Conservation (phyloP, 768 basidiomycete genomes). For the Lentinus tigrinus region DNA sequence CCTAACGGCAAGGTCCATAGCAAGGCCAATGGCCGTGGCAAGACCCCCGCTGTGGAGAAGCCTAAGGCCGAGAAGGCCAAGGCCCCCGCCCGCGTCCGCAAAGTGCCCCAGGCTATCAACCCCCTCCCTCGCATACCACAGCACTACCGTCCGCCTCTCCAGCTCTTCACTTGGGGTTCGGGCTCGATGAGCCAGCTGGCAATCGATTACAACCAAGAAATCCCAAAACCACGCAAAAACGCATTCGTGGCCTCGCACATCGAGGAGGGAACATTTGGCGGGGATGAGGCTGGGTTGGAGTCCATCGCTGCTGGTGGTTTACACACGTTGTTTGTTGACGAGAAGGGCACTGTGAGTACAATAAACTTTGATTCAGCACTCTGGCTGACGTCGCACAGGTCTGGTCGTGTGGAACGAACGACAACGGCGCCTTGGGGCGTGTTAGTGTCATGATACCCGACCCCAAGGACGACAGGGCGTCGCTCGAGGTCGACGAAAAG, state of each 20-base stretch:
- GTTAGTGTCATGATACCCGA: conserved; percentile 60
- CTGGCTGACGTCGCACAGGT: conserved; percentile 41
- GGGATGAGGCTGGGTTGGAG: conserved; percentile 76
- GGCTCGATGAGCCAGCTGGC: conserved; percentile 97
- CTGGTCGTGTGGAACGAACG: conserved; percentile 86
- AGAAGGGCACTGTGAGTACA: conserved; percentile 78
- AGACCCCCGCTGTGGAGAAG: conserved; percentile 12
- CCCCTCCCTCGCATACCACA: conserved; percentile 58
- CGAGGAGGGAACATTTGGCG: conserved; percentile 66
- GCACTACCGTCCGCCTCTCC: conserved; percentile 60
- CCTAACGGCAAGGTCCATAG: conserved; percentile 7
- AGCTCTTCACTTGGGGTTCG: conserved; percentile 85
- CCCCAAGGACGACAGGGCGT: conserved; percentile 57
- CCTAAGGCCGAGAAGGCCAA: not conserved
- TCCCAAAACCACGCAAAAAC: conserved; percentile 75
- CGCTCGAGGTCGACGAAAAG: conserved; percentile 49
- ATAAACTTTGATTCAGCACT: not conserved
- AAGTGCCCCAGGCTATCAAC: conserved; percentile 38
- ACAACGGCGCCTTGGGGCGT: conserved; percentile 85
- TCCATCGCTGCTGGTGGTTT: conserved; percentile 80
- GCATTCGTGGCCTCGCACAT: conserved; percentile 77
- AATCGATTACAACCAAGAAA: conserved; percentile 70
- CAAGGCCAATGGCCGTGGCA: conserved; percentile 11
- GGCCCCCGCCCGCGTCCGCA: conserved; percentile 11
- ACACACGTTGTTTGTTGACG: conserved; percentile 87